phyloP scores from a whole-genome alignment of 257 asterid genomes.

The Echites panduratus region DNA sequence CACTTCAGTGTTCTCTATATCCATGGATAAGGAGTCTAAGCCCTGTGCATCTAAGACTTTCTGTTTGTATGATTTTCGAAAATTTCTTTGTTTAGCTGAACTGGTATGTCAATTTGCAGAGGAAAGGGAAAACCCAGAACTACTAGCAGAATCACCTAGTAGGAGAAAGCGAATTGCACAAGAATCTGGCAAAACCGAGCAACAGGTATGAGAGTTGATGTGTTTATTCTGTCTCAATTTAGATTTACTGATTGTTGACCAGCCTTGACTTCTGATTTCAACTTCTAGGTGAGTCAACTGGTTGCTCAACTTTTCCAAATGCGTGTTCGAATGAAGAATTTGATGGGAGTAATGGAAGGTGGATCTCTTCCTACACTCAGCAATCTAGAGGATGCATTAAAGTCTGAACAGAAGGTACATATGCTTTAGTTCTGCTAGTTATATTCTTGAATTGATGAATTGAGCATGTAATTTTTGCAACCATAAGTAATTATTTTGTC shows the following conservation, averaged over 20 bases:
- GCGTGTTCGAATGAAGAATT: slow-evolving; percentile 95
- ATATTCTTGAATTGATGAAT: background rate
- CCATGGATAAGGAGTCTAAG: background rate
- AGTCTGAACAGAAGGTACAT: slow-evolving; percentile 68
- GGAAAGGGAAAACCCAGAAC: slow-evolving; percentile 96
- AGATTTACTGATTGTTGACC: background rate
- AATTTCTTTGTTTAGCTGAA: slow-evolving; percentile 1
- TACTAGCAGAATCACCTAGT: slow-evolving; percentile 76
- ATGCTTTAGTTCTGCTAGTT: background rate
- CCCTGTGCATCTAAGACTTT: background rate
- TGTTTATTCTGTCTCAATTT: background rate
- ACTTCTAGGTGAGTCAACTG: slow-evolving; percentile 73
- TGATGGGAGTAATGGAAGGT: slow-evolving; percentile 93
- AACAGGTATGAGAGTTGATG: slow-evolving; percentile 47
- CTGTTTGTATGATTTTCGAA: background rate
- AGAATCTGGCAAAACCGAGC: slow-evolving; percentile 93
- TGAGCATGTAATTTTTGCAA: background rate
- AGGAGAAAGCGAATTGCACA: slow-evolving; percentile 79
- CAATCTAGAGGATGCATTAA: slow-evolving; percentile 84
- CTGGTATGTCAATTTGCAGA: slow-evolving; percentile 41
- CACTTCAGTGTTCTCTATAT: background rate
- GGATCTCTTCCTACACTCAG: slow-evolving; percentile 84
- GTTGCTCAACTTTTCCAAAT: slow-evolving; percentile 97
- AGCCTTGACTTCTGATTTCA: background rate
- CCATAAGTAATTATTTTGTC: background rate